Base-by-base conservation (phyloP, 352 stramenopile genomes). In the Aphanomyces invadans region DNA sequence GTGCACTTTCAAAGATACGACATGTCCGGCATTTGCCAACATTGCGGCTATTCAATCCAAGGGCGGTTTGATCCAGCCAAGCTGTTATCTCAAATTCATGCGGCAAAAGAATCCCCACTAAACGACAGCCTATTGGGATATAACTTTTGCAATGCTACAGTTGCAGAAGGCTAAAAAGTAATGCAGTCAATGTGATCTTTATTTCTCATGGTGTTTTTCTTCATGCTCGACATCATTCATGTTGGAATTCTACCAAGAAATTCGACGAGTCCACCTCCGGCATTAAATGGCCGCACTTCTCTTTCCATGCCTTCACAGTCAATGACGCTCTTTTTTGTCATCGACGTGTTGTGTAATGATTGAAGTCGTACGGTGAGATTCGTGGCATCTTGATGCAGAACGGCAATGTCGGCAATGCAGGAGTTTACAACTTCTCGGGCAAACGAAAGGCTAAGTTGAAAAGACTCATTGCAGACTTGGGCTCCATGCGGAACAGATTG, bases 191-290 rank as follows among this genome's bases (percentile, higher is more conserved):
- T n/a, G n/a, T n/a, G n/a, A n/a, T n/a, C n/a, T n/a, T n/a, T n/a
- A n/a, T n/a, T n/a, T n/a, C n/a, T n/a, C n/a, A n/a, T n/a, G n/a
- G n/a, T n/a, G n/a, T n/a, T n/a, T n/a, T n/a, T 59, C 65, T 32
- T 61, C 49, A 60, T 70, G 65, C 32, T 74, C 57, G 45, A 65
- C 19, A 21, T 72, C 65, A 38, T 65, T 53, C 4, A 71, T 32
- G 52, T 61, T 72, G 39, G 39, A 15, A 48, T 48, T 48, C 1
- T 1, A n/a, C n/a, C 39, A 15, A 48, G 39, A 15, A 48, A 48
- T n/a, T n/a, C 39, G 15, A 1, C 39, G 21, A 48, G 36, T 66
- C 60, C 26, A 74, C 66, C 23, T 45, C 49, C 5, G 31, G 49
- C 19, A 65, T 49, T 23, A 31, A 36, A 28, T 71, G 64, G 32